Percentiles rank a stretch among this genome's conserved stretches.
Conservation (phyloP, 768 basidiomycete species). For the Boletus subparvulus region DNA sequence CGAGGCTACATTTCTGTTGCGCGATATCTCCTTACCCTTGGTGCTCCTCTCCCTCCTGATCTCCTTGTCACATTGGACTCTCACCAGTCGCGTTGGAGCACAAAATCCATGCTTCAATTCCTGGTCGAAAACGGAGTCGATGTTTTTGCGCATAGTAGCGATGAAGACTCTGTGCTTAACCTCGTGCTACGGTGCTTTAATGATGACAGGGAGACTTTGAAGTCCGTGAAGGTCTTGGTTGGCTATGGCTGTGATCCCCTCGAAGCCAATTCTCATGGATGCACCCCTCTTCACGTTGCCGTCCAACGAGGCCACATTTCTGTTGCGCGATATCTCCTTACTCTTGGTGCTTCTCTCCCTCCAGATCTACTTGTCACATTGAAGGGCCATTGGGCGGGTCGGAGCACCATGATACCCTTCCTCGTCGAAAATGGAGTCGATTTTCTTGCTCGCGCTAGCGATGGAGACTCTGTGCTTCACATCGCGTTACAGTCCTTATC, state of each 20-base stretch:
- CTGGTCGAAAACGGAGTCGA: background rate
- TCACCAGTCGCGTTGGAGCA: rapidly evolving
- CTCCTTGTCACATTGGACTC: background rate
- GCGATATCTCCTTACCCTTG: no score
- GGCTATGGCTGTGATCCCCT: background rate
- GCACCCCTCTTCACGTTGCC: background rate
- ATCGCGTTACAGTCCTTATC: background rate
- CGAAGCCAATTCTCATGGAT: background rate
- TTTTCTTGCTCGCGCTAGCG: background rate
- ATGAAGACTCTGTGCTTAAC: background rate
- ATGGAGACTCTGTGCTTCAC: background rate
- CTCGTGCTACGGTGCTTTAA: background rate
- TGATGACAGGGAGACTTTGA: background rate
- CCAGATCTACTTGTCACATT: background rate
- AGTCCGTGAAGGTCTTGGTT: background rate
- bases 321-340: background rate
- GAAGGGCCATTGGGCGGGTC: no score
- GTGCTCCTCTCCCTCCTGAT: background rate
- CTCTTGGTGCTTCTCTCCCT: background rate
- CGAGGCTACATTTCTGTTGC: no score
- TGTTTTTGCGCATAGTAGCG: background rate
- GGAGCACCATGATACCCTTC: background rate
- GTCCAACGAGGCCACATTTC: background rate
- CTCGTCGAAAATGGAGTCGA: background rate
- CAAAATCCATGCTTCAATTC: background rate